A percentile compares a stretch with the other conserved stretches of the same genome.
Evolutionary conservation across 352 stramenopile genomes (phyloP).

Genomic region (Thalassiosira mediterranea): DNA sequence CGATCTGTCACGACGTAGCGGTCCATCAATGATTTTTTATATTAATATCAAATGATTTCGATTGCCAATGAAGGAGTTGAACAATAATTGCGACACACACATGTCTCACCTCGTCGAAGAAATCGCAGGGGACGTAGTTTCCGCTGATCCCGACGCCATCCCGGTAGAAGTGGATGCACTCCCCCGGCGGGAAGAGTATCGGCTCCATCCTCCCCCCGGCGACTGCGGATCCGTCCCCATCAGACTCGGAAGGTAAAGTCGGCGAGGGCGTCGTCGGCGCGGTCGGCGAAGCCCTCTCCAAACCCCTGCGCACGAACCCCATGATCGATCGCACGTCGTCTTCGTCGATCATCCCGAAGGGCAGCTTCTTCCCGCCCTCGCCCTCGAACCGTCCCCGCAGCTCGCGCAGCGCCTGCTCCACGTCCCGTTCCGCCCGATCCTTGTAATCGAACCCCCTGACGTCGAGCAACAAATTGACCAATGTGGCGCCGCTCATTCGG

Average conservation of each 20-base stretch:
- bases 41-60: too few species aligned
- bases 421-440: conserved; percentile 53
- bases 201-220: conserved; percentile 47
- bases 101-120: conserved; percentile 64
- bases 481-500: conserved; percentile 71
- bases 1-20: conserved; percentile 48
- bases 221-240: too few species aligned
- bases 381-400: conserved; percentile 37
- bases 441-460: conserved; percentile 68
- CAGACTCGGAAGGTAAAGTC: too few species aligned
- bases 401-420: conserved; percentile 64
- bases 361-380: conserved; percentile 8
- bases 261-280: conserved; percentile 4
- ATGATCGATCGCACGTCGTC: conserved; percentile 55
- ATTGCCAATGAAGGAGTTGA: too few species aligned
- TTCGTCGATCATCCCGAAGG: conserved; percentile 57
- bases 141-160: conserved; percentile 72
- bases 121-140: conserved; percentile 67
- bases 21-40: too few species aligned
- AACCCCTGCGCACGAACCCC: conserved; percentile 51
- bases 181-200: conserved; percentile 72
- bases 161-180: conserved; percentile 80
- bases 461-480: conserved; percentile 72
- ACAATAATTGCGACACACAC: too few species aligned
- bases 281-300: conserved; percentile 35